Evolutionary conservation across 208 protist genomes (phyloP), one percentile per base, ranked within the genome.

Genomic region (Crithidia bombi): DNA sequence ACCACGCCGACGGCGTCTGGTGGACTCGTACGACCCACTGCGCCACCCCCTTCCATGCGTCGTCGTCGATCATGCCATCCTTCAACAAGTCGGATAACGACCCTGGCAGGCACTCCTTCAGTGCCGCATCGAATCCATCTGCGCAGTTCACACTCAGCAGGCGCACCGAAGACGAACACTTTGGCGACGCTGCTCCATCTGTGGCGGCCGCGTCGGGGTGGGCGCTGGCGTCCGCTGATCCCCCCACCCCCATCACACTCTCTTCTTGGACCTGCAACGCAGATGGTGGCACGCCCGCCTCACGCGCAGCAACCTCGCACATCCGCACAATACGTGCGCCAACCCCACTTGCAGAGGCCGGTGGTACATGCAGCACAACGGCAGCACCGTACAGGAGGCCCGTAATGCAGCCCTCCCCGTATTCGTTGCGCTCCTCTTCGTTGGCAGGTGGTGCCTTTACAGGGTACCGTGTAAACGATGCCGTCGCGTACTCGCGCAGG

Each of bases 341-440:
- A 23, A 19, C 57, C n/a, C n/a, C n/a, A n/a, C n/a, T n/a, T n/a
- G 57, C 21, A 12, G 5, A 35, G 11, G 3, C 28, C 21, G 25
- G 11, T 17, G 26, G 21, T 35, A 63, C 23, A 46, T 61, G 68
- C 56, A 74, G 32, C 25, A 79, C 62, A 3, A 75, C 38, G 1
- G 44, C 56, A 2, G 43, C 75, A 32, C 75, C 80, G 25, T 81
- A 85, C 7, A 68, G 62, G 0, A 79, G 14, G 0, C 69, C 68
- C 1, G 76, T 80, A 55, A 76, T 47, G 47, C 72, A 82, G 0
- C 76, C 73, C 35, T 86, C 70, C 0, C 76, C 76, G 51, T 71
- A 69, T 4, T 25, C 21, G 28, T 30, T 38, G 15, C 76, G 69
- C 26, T 73, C 77, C n/a, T 39, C 52, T 3, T 67, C 75, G 21